Conservation (phyloP, 2,329 filamentous ascomycete genomes). For the Fusarium verrucosum region DNA sequence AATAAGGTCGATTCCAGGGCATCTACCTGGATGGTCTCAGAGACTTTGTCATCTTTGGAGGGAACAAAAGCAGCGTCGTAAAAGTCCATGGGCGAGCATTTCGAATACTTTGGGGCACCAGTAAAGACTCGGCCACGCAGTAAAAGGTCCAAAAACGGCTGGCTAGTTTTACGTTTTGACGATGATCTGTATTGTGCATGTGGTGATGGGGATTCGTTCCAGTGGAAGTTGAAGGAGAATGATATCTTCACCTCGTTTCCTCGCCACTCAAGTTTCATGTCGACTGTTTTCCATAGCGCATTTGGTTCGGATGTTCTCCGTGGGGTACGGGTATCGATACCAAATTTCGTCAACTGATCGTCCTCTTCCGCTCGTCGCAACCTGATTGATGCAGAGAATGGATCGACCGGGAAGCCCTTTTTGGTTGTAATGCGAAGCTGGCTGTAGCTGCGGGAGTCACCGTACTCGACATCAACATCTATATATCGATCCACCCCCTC, state of each 20-base stretch:
- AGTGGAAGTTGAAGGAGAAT: constrained; percentile 53
- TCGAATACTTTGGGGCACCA: constrained; percentile 8
- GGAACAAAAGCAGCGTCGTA: constrained; percentile 76
- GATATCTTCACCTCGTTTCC: constrained; percentile 34
- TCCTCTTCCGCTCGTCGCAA: constrained; percentile 39
- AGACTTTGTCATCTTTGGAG: constrained; percentile 51
- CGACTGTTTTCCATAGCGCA: constrained; percentile 50
- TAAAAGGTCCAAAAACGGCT: constrained; percentile 51
- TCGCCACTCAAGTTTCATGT: constrained; percentile 46
- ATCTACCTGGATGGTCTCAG: constrained; percentile 54
- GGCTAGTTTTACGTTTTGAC: constrained; percentile 47
- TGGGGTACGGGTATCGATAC: neutral
- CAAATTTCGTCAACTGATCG: constrained; percentile 14
- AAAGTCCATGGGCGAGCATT: constrained; percentile 65
- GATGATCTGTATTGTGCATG: constrained; percentile 44
- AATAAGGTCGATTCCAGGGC: constrained; percentile 65
- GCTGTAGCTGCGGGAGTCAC: no score
- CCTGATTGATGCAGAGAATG: constrained; percentile 28
- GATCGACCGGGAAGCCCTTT: constrained; percentile 6
- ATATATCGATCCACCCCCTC: constrained; percentile 39
- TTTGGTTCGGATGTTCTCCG: constrained; percentile 39
- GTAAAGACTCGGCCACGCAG: constrained; percentile 36
- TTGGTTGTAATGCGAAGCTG: constrained; percentile 34
- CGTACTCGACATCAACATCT: constrained; percentile 19
- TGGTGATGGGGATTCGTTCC: constrained; percentile 53